A percentile compares a stretch with the other conserved stretches of the same genome.
Conservation (phyloP, 305 asterid species). For the Lippia alba region DNA sequence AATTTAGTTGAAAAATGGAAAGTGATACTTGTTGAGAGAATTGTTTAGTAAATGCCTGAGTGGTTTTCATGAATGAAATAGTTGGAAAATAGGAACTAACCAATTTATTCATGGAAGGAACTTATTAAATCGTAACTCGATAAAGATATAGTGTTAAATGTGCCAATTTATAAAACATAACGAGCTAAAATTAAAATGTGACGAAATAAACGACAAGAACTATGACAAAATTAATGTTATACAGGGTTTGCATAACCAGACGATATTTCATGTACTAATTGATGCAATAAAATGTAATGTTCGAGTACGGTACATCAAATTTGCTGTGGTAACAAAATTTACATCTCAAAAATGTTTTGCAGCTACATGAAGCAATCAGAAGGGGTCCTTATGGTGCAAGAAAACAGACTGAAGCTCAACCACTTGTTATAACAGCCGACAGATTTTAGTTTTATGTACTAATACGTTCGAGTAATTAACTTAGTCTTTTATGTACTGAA, state of each 20-base stretch:
- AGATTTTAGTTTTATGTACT: constrained; percentile 52
- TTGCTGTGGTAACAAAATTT: neutral
- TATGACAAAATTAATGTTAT: no score
- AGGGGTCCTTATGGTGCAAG: constrained; percentile 83
- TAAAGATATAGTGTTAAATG: no score
- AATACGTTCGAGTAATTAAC: neutral
- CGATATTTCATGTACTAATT: neutral
- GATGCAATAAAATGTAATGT: neutral
- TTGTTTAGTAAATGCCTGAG: no score
- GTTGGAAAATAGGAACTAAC: neutral
- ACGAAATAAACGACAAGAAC: no score
- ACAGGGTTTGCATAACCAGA: no score
- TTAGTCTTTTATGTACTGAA: neutral
- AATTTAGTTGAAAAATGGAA: no score
- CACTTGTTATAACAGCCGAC: constrained; percentile 75
- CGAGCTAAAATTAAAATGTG: no score
- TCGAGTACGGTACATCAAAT: no score
- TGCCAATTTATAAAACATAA: no score
- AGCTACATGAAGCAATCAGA: constrained; percentile 83
- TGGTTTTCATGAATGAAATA: no score
- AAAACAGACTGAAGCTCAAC: constrained; percentile 76
- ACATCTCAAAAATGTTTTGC: constrained; percentile 32
- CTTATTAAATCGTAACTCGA: no score
- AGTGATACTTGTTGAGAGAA: no score
- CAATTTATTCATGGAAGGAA: neutral